These are phyloP conservation scores for Clohesyomyces aquaticus DNA, from an alignment of 495 filamentous ascomycete species.

Conservation along the genomic window DNA sequence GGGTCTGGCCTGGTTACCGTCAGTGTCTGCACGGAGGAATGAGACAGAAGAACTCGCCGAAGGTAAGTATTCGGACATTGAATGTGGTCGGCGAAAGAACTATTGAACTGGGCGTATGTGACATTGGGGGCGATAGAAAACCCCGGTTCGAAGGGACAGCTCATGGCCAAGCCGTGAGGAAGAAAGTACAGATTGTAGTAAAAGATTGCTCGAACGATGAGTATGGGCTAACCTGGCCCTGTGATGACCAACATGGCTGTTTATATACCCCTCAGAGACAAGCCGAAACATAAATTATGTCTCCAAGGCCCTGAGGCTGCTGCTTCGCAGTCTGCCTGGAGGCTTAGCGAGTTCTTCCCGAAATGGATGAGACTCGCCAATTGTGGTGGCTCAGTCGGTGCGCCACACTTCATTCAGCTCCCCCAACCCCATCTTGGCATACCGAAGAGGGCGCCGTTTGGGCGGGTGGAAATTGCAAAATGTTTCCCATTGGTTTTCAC, in stretches of 20 bases:
- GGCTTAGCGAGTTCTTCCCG: background rate
- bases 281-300: too few relatives aligned
- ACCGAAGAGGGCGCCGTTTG: background rate
- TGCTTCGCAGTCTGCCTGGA: background rate
- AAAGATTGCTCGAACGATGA: background rate
- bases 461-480: background rate
- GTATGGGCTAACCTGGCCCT: too few relatives aligned
- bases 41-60: too few relatives aligned
- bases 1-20: slow-evolving; percentile 11
- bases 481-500: background rate
- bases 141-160: background rate
- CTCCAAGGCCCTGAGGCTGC: background rate
- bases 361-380: background rate
- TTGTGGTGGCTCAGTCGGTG: background rate
- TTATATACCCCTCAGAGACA: too few relatives aligned
- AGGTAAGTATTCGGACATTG: background rate
- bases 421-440: background rate
- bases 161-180: background rate
- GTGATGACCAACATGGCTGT: too few relatives aligned
- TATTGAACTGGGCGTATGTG: background rate
- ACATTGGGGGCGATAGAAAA: background rate
- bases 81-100: background rate
- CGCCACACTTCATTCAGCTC: background rate
- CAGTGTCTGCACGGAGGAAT: too few relatives aligned
- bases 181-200: background rate